These are phyloP conservation scores for Ambrosia artemisiifolia DNA, from an alignment of 129 eudicot species.

Conservation along the genomic window DNA sequence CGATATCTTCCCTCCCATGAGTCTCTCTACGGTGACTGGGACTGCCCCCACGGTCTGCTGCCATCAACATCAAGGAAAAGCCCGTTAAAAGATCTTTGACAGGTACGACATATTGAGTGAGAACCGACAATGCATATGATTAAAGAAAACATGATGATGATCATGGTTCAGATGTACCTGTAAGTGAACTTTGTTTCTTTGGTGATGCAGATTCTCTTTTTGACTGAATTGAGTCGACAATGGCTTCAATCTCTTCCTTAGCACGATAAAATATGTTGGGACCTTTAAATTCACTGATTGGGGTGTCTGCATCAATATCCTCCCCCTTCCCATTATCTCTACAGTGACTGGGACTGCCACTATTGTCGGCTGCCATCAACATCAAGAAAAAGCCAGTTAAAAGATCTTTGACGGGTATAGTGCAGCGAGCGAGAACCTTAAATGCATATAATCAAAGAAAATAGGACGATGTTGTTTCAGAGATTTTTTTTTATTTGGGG, in stretches of 20 bases:
- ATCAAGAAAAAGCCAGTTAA: not conserved
- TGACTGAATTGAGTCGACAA: constrained; percentile 54
- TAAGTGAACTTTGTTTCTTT: constrained; percentile 37
- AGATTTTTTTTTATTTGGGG: no score
- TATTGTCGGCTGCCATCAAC: constrained; percentile 32
- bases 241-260: constrained; percentile 80
- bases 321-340: constrained; percentile 71
- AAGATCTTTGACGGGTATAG: not conserved
- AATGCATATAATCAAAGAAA: not conserved
- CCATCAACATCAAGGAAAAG: not conserved
- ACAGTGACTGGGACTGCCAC: constrained; percentile 33
- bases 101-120: not conserved
- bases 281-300: constrained; percentile 63
- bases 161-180: constrained; percentile 19
- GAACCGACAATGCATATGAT: not conserved
- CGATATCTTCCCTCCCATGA: constrained; percentile 65
- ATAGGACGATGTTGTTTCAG: not conserved
- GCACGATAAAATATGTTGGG: constrained; percentile 74
- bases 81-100: not conserved
- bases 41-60: constrained; percentile 31
- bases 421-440: not conserved
- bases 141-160: not conserved
- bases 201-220: constrained; percentile 49
- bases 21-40: constrained; percentile 59
- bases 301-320: constrained; percentile 57